These are phyloP conservation scores for Pyracantha coccinea DNA, from an alignment of 331 rosid genomes.

Conservation along the genomic window DNA sequence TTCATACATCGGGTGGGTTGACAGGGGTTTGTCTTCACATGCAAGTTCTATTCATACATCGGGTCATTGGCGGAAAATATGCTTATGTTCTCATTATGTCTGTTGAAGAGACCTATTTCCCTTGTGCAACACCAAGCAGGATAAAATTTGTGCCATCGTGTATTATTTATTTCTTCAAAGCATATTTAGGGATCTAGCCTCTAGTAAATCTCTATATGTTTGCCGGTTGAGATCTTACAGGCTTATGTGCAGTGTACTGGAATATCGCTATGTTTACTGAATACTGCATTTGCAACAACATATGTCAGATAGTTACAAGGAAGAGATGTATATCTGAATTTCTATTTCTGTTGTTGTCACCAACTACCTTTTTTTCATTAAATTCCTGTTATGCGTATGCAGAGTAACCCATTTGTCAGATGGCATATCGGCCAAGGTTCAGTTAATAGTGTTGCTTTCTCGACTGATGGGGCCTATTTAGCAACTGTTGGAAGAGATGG, in stretches of 20 bases:
- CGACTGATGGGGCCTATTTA: constrained; percentile 64
- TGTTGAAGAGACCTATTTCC: not conserved
- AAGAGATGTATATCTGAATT: not conserved
- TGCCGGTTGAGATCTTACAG: not conserved
- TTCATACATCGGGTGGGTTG: not conserved
- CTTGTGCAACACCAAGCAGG: not conserved
- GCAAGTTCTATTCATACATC: not conserved
- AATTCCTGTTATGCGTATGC: constrained; percentile 18
- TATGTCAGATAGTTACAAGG: not conserved
- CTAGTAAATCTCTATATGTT: not conserved
- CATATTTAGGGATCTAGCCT: not conserved
- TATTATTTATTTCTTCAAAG: not conserved
- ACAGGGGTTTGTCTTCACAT: not conserved
- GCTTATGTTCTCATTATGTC: not conserved
- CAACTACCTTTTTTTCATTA: not conserved
- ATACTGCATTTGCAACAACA: not conserved
- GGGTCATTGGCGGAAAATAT: not conserved
- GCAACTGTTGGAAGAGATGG: constrained; percentile 98
- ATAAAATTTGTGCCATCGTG: not conserved
- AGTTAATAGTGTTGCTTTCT: constrained; percentile 77
- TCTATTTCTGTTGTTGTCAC: not conserved
- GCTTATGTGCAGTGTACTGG: not conserved
- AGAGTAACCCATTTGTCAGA: constrained; percentile 92
- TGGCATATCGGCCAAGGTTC: constrained; percentile 98
- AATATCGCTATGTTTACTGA: not conserved